Base-by-base conservation (phyloP, 805 yeast species). In the Priceomyces medius region DNA sequence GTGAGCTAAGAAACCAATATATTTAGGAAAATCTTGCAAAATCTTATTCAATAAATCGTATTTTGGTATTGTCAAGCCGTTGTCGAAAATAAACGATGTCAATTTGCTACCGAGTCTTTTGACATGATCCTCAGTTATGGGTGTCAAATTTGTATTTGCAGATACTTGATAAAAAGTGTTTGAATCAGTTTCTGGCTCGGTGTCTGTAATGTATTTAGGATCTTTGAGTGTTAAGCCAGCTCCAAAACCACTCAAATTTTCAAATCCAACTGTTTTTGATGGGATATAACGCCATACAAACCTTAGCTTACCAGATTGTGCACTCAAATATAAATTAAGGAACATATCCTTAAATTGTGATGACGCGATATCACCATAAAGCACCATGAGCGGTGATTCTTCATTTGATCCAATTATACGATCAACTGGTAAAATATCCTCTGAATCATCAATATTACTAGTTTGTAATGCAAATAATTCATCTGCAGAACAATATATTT, bases 401-500 rank as follows among this genome's bases (percentile, higher is more conserved):
- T 37, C 36, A 17, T 76, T 73, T 2, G 62, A 55, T 0, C 95
- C 95, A 36, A 87, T 69, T 0, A 84, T 65, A 42, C 88, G 70
- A 53, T 91, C 97, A 45, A 77, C 74, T 0, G 79, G 68, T 3
- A 64, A 34, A 1, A 60, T 54, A 3, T 47, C 48, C 2, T 43
- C 48, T 16, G 48, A 10, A 16, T 44, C 52, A 2, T 53, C 39
- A 4, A 56, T 51, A n/a, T 66, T 63, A 19, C 68, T 67, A 0
- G 88, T 77, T 57, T 84, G 83, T 42, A 93, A 68, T 2, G 97
- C 95, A 59, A 79, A 93, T 1, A 88, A 74, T 43, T 85, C 95
- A 41, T 79, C 86, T 2, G 82, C 66, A 7, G 83, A 77, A 51
- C 89, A 81, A 54, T 82, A 83, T 2, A 73, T 58, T 19, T 70